A percentile compares a stretch with the other conserved stretches of the same genome.
These are phyloP conservation scores for Cerrena zonata DNA, from an alignment of 1,284 basidiomycete genomes.

Conservation along the genomic window DNA sequence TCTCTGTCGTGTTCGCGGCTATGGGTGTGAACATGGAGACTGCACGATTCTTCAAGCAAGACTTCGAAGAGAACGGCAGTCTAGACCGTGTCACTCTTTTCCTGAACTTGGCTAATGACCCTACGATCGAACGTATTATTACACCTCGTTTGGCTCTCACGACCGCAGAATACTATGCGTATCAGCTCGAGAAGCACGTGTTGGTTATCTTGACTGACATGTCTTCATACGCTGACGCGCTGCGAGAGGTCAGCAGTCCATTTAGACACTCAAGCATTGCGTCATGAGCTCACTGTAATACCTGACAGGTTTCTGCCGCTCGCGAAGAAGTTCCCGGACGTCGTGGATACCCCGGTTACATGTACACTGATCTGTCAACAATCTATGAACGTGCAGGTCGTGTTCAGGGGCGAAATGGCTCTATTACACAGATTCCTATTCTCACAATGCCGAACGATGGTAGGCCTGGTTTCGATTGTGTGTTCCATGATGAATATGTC, in stretches of 20 bases:
- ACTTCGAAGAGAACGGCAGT: slow-evolving; percentile 98
- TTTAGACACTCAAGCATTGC: not conserved
- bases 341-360: slow-evolving; percentile 98
- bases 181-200: slow-evolving; percentile 99
- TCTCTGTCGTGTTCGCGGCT: slow-evolving; percentile 98
- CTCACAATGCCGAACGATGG: slow-evolving; percentile 99
- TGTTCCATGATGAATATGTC: not conserved
- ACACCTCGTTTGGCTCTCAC: slow-evolving; percentile 97
- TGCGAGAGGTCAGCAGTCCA: slow-evolving; percentile 71
- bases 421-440: slow-evolving; percentile 99
- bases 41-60: slow-evolving; percentile 98
- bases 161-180: slow-evolving; percentile 99
- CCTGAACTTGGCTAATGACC: slow-evolving; percentile 98
- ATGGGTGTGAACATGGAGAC: slow-evolving; percentile 99
- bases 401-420: slow-evolving; percentile 95
- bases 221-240: slow-evolving; percentile 95
- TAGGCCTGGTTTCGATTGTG: slow-evolving; percentile 26
- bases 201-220: slow-evolving; percentile 99
- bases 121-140: slow-evolving; percentile 99
- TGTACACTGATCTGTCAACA: slow-evolving; percentile 98
- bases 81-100: slow-evolving; percentile 97
- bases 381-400: slow-evolving; percentile 99
- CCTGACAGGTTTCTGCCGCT: slow-evolving; percentile 82
- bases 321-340: slow-evolving; percentile 99
- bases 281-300: slow-evolving; percentile 4